These are phyloP conservation scores for Boechera stricta DNA, from an alignment of 345 rosid genomes.

Conservation along the genomic window DNA sequence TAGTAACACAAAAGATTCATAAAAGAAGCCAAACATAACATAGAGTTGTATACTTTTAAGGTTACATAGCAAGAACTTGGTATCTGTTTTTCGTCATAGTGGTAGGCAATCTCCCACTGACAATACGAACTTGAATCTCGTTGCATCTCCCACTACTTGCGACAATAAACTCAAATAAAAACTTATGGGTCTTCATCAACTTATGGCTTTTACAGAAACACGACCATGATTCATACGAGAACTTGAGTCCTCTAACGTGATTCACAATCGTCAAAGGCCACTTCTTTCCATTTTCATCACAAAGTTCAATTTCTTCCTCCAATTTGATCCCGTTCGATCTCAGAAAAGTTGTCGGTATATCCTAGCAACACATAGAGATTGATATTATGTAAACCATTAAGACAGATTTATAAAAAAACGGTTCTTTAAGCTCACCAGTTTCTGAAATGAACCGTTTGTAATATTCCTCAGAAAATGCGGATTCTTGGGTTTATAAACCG, in stretches of 20 bases:
- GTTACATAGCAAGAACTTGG: slow-evolving; percentile 31
- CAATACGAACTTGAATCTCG: slow-evolving; percentile 30
- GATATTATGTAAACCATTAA: background rate
- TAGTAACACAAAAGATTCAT: background rate
- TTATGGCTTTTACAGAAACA: slow-evolving; percentile 17
- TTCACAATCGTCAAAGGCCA: slow-evolving; percentile 32
- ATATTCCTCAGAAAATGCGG: slow-evolving; percentile 45
- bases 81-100: slow-evolving; percentile 12
- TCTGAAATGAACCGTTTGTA: background rate
- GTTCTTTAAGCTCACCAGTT: slow-evolving; percentile 26
- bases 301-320: slow-evolving; percentile 35
- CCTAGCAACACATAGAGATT: slow-evolving; percentile 33
- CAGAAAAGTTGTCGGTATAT: slow-evolving; percentile 35
- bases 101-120: slow-evolving; percentile 27
- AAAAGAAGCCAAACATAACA: background rate
- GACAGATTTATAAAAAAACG: background rate
- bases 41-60: background rate
- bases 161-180: slow-evolving; percentile 39
- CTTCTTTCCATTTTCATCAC: slow-evolving; percentile 41
- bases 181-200: slow-evolving; percentile 10
- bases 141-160: slow-evolving; percentile 34
- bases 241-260: background rate
- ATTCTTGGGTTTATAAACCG: slow-evolving; percentile 26
- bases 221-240: slow-evolving; percentile 23
- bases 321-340: slow-evolving; percentile 33